Evolutionary conservation across 139 green algal genomes (phyloP), one percentile per base, ranked within the genome.

Genomic region (Picochlorum sp.): DNA sequence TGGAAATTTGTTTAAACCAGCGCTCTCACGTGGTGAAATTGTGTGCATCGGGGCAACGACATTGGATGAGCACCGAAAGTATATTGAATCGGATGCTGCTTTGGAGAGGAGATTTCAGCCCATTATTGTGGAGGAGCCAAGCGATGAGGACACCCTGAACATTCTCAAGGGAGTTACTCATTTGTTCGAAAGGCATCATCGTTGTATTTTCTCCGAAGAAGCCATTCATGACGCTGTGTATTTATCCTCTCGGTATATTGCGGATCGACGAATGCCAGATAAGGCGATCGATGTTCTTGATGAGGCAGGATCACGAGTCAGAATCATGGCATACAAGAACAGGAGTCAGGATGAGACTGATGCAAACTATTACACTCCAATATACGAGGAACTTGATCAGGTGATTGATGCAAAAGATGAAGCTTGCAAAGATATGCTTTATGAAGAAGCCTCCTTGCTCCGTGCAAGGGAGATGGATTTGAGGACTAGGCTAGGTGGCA

Each of bases 251-350:
- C 75, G 83, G 34, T 91, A 92, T 78, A 83, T 92, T 52, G n/a
- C 79, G 0, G 92, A 97, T 78, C 75, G 92, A n/a, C 81, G 85
- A 54, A 76, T 98, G 55, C 92, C 92, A 0, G 92, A 97, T 78
- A 98, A 97, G 75, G 90, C 92, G 44, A 97, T 98, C 45, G 93
- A 98, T 76, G 67, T 98, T n/a, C 68, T 99, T 57, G 94, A 99
- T 69, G 94, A 99, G 81, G 94, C 94, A 9, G 94, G 90, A 37
- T 88, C 72, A 72, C 67, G 83, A 4, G 88, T 84, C 55, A 81
- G 88, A 70, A 97, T 99, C 61, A 63, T 66, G 2, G 80, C 84
- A 0, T 91, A 90, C 77, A 58, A 64, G 2, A 79, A 75, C 20
- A 76, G 80, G 45, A 34, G 28, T 24, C 49, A 21, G 18, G 41